These are phyloP conservation scores for Penicillium simplicissimum DNA, from an alignment of 495 filamentous ascomycete genomes.

Conservation along the genomic window DNA sequence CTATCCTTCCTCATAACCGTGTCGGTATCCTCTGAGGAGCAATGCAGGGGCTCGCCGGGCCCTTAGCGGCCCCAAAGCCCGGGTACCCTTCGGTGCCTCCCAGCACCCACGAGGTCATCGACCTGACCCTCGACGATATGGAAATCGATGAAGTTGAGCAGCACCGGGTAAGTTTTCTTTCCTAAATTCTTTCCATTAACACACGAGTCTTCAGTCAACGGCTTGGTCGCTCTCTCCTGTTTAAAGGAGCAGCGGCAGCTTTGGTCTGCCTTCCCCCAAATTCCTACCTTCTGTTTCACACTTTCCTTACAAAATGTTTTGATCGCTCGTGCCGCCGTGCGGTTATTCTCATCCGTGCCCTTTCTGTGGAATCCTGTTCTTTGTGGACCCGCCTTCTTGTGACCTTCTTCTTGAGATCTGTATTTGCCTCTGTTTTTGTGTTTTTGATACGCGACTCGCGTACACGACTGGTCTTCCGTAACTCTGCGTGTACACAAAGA, in stretches of 20 bases:
- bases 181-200: not conserved
- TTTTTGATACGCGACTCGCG: not conserved
- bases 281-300: not conserved
- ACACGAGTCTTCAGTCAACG: too few relatives aligned
- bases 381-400: not conserved
- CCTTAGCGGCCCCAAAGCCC: conserved; percentile 1
- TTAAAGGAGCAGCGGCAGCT: not conserved
- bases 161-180: not conserved
- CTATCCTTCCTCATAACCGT: not conserved
- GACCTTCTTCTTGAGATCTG: not conserved
- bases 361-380: not conserved
- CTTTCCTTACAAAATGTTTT: not conserved
- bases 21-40: not conserved
- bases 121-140: conserved; percentile 2
- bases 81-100: not conserved
- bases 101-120: not conserved
- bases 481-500: not conserved
- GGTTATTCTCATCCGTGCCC: not conserved
- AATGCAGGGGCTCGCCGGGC: not conserved
- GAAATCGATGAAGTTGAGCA: not conserved
- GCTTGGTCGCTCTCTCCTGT: not conserved
- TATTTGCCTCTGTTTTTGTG: not conserved
- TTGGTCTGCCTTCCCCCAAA: not conserved
- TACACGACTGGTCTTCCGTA: not conserved
- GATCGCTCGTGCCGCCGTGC: not conserved